These are phyloP conservation scores for Malbranchea zuffiana DNA, from an alignment of 2,329 filamentous ascomycete species.

Conservation along the genomic window DNA sequence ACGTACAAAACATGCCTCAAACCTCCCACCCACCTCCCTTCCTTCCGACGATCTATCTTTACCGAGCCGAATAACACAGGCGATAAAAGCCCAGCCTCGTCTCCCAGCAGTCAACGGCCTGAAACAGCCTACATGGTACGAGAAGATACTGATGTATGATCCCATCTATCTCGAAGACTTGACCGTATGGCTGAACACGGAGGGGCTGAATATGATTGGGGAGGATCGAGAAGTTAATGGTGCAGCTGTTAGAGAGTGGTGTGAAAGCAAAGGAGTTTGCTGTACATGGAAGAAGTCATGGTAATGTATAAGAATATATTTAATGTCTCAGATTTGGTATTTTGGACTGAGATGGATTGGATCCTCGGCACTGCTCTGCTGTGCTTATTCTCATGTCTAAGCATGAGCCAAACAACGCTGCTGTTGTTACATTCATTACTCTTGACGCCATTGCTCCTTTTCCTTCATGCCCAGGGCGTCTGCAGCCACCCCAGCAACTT, in stretches of 20 bases:
- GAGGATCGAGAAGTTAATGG: conserved; percentile 55
- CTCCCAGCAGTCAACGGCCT: conserved; percentile 27
- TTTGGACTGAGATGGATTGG: no score
- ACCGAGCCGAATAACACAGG: conserved; percentile 39
- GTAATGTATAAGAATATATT: neutral
- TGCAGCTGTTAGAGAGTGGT: conserved; percentile 73
- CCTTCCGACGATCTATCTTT: conserved; percentile 26
- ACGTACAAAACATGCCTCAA: conserved; percentile 7
- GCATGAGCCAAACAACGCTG: no score
- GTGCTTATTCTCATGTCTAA: no score
- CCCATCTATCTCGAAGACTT: conserved; percentile 82
- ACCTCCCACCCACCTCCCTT: conserved; percentile 15
- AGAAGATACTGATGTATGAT: conserved; percentile 90
- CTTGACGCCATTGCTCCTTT: no score
- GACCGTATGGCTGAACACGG: conserved; percentile 67
- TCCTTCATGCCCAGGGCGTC: no score
- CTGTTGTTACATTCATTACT: no score
- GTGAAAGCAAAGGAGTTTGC: conserved; percentile 74
- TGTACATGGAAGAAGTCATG: conserved; percentile 56
- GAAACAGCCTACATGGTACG: conserved; percentile 58
- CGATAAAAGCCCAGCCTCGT: conserved; percentile 36
- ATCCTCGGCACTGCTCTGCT: no score
- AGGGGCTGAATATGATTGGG: conserved; percentile 51
- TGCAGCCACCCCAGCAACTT: no score
- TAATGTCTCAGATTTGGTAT: no score